A percentile compares a stretch with the other conserved stretches of the same genome.
Evolutionary conservation across 176 grass and related monocot species (phyloP).

Genomic region (Eragrostis curvula): DNA sequence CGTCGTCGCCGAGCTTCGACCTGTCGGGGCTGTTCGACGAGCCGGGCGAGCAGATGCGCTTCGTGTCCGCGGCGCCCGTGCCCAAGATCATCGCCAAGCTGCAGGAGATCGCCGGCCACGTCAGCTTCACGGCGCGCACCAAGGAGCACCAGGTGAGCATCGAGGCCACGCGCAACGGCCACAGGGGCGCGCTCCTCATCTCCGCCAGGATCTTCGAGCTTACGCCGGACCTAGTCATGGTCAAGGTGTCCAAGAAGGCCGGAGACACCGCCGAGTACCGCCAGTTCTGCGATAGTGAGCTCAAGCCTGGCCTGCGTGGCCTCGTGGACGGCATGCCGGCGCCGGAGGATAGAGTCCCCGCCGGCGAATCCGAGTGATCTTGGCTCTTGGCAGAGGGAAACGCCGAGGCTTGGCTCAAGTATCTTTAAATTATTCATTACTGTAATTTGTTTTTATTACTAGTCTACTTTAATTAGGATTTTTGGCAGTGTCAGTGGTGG

Average conservation of each 20-base stretch:
- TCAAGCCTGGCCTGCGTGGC: conserved; percentile 49
- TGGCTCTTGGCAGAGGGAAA: background rate
- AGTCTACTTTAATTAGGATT: background rate
- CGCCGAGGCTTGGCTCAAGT: background rate
- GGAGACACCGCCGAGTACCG: conserved; percentile 50
- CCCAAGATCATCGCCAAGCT: conserved; percentile 55
- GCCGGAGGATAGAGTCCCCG: background rate
- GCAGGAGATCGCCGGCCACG: conserved; percentile 49
- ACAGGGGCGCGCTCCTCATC: conserved; percentile 46
- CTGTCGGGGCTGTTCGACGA: conserved; percentile 69
- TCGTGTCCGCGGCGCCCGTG: conserved; percentile 51
- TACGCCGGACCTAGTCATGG: conserved; percentile 53
- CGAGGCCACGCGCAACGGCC: conserved; percentile 39
- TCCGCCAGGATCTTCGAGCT: conserved; percentile 55
- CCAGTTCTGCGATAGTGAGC: conserved; percentile 55
- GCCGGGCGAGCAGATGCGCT: conserved; percentile 49
- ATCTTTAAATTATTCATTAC: background rate
- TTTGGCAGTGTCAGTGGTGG: conserved; percentile 5
- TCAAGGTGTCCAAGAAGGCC: conserved; percentile 57
- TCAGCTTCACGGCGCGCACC: conserved; percentile 47
- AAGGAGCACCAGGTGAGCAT: conserved; percentile 57
- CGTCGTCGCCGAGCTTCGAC: conserved; percentile 59
- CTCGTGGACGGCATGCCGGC: conserved; percentile 29
- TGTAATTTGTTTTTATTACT: background rate
- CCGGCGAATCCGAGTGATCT: background rate